Percentiles rank a stretch among this genome's conserved stretches.
Evolutionary conservation across 495 filamentous ascomycete species (phyloP).

Genomic region (Wilcoxina mikolae): DNA sequence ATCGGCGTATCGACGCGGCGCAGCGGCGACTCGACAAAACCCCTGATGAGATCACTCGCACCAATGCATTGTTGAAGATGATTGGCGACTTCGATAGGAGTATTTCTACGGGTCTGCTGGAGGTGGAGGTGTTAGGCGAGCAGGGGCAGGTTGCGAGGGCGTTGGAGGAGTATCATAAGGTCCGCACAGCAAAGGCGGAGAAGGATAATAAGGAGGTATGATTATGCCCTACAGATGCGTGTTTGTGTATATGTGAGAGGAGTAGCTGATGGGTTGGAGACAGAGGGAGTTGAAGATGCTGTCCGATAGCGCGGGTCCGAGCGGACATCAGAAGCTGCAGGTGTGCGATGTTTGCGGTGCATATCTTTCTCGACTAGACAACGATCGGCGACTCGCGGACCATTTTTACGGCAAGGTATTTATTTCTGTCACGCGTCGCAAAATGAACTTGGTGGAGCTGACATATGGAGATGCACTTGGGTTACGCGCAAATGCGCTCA

Average conservation of each 20-base stretch:
- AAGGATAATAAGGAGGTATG: constrained; percentile 60
- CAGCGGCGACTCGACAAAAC: constrained; percentile 92
- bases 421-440: background rate
- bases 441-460: background rate
- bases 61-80: constrained; percentile 79
- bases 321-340: constrained; percentile 92
- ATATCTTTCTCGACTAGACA: constrained; percentile 80
- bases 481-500: constrained; percentile 94
- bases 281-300: constrained; percentile 73
- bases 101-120: constrained; percentile 68
- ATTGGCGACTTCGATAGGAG: constrained; percentile 68
- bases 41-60: constrained; percentile 91
- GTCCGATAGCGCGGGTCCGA: constrained; percentile 76
- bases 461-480: constrained; percentile 65
- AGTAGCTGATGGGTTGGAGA: no score
- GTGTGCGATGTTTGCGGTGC: constrained; percentile 97
- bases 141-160: constrained; percentile 64
- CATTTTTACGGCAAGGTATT: constrained; percentile 83
- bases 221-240: no score
- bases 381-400: constrained; percentile 83
- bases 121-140: constrained; percentile 75
- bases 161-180: constrained; percentile 70
- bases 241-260: no score
- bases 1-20: constrained; percentile 77
- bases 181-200: constrained; percentile 60